A percentile compares a stretch with the other conserved stretches of the same genome.
Evolutionary conservation across 202 grass and related monocot genomes (phyloP).

Genomic region (Hordeum pubiflorum): DNA sequence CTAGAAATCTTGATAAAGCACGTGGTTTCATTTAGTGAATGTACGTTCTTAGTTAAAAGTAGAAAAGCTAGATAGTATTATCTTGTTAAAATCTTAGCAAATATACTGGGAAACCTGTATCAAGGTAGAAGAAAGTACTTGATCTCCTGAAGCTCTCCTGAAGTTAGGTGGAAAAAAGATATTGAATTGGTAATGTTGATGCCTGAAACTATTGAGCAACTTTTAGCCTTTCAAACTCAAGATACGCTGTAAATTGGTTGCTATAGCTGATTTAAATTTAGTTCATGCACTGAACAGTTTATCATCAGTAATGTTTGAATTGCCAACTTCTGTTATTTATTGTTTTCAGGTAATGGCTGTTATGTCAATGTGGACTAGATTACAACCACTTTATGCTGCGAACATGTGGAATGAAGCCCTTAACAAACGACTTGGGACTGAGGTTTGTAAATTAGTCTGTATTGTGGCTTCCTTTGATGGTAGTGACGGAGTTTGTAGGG

Average conservation of each 20-base stretch:
- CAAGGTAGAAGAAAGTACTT: neutral
- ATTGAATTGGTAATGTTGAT: neutral
- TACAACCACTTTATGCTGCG: conserved; percentile 86
- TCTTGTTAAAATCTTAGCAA: neutral
- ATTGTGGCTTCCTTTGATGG: conserved; percentile 4
- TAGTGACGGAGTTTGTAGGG: conserved; percentile 15
- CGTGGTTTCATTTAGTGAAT: neutral
- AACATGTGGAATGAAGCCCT: conserved; percentile 99
- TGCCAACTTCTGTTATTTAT: neutral
- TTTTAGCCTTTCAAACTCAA: neutral
- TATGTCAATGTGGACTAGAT: conserved; percentile 97
- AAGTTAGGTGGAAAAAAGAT: neutral
- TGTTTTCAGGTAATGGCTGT: conserved; percentile 48
- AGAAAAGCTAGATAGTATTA: neutral
- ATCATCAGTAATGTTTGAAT: neutral
- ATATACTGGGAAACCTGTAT: neutral
- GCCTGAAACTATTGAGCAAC: neutral
- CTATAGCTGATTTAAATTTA: neutral
- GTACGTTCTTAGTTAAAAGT: neutral
- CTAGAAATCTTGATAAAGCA: neutral
- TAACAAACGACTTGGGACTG: conserved; percentile 89
- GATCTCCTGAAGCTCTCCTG: neutral
- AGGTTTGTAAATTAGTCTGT: conserved; percentile 46
- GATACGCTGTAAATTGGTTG: neutral
- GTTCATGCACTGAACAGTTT: neutral